phyloP scores from a whole-genome alignment of 2,329 filamentous ascomycete species.

The Rhexocercosporidium sp. region DNA sequence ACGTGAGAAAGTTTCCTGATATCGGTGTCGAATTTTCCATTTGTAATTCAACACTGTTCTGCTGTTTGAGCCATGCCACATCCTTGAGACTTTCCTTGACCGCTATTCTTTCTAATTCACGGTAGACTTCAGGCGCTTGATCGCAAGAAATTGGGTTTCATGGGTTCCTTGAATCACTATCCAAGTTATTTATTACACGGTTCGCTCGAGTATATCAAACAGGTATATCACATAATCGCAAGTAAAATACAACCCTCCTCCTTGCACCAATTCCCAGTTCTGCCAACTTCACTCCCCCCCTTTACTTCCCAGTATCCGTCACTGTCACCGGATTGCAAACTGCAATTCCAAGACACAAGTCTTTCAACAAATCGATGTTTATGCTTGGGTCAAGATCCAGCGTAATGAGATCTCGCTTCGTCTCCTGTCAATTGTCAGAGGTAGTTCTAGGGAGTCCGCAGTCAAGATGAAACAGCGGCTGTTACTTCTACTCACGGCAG shows the following conservation, averaged over 20 bases:
- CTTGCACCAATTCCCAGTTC: not conserved
- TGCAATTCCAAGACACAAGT: slow-evolving; percentile 30
- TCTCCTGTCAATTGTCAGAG: slow-evolving; percentile 7
- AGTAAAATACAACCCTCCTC: not conserved
- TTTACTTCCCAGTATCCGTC: not conserved
- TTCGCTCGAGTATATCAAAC: not conserved
- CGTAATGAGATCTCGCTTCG: slow-evolving; percentile 16
- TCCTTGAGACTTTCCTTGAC: too few species aligned
- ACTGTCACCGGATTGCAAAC: slow-evolving; percentile 33
- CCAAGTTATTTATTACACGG: too few species aligned
- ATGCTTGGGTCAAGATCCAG: slow-evolving; percentile 21
- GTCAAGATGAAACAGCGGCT: not conserved
- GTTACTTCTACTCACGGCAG: not conserved
- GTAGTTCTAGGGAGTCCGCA: not conserved
- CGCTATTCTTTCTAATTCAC: too few species aligned
- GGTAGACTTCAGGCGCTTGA: too few species aligned
- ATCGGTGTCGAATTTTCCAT: too few species aligned
- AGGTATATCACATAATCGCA: not conserved
- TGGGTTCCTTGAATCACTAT: too few species aligned
- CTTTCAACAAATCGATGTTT: slow-evolving; percentile 15
- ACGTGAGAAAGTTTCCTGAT: too few species aligned
- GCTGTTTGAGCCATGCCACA: too few species aligned
- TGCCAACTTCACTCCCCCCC: not conserved
- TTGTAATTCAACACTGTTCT: too few species aligned
- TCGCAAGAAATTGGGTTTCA: too few species aligned